Base-by-base conservation (phyloP, 805 yeast genomes). In the Nakazawaea holstii region DNA sequence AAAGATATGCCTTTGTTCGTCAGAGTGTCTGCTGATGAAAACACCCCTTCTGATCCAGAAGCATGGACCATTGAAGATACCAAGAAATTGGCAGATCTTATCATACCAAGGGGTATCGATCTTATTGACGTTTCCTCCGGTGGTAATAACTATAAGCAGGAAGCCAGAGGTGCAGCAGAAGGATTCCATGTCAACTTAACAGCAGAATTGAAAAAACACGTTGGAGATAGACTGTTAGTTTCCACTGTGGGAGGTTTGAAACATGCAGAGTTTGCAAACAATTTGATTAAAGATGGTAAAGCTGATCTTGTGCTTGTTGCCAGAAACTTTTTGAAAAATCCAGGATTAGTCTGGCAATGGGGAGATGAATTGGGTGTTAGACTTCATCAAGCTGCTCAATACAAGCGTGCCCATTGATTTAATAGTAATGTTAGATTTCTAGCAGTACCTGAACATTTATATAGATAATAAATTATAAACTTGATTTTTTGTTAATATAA, bases 91-190 rank as follows among this genome's bases (percentile, higher is more conserved):
- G 68, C 73, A 0, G 63, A 66, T n/a, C 50, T 64, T 7, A 59
- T 76, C 7, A 62, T 63, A 14, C 66, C 68, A 20, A 65, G 60
- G 43, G 80, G 78, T 8, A 68, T 80, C 40, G 79, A 76, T 49
- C 60, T 79, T 14, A 52, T 80, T 33, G 86, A 81, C 55, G 68
- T 74, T 38, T 77, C 83, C 1, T 65, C 79, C 7, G 84, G 83
- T 49, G 81, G 81, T 40, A 70, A 68, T 55, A 62, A 61, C 52
- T 50, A 59, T 38, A 53, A 60, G 38, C 66, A 61, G 49, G 55
- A 49, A 24, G 55, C 68, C 55, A 55, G 66, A 57, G 44, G 54
- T 3, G 28, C 17, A 13, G 50, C 50, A 20, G 56, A 59, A 24
- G 74, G 72, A 2, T 52, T 60, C 49, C 76, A 74, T 51, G 63